These are phyloP conservation scores for Nitzschia palea DNA, from an alignment of 108 stramenopile species.

Conservation along the genomic window DNA sequence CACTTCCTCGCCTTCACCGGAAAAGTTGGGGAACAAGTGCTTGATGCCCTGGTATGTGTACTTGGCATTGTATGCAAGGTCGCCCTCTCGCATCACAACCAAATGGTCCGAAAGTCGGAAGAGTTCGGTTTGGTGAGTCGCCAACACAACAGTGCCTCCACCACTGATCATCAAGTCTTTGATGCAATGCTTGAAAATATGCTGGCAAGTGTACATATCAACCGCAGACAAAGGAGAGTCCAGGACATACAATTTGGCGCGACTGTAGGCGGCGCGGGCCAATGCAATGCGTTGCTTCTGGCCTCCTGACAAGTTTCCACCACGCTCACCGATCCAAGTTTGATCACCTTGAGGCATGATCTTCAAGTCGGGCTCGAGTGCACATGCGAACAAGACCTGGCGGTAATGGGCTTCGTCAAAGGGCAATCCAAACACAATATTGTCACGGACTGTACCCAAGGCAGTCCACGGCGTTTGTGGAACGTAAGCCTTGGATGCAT, in stretches of 20 bases:
- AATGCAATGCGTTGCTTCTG: constrained; percentile 92
- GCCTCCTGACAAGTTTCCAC: constrained; percentile 90
- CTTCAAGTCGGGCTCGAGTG: constrained; percentile 81
- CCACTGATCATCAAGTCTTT: constrained; percentile 51
- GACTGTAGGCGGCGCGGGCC: constrained; percentile 85
- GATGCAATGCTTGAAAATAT: constrained; percentile 88
- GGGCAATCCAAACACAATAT: constrained; percentile 80
- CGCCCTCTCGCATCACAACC: constrained; percentile 79
- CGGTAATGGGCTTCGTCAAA: constrained; percentile 84
- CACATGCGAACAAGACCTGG: constrained; percentile 77
- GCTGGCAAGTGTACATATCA: constrained; percentile 95
- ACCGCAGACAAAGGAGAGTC: constrained; percentile 95
- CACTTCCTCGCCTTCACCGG: no score
- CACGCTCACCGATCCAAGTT: constrained; percentile 90
- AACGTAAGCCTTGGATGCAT: constrained; percentile 73
- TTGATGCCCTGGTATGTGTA: no score
- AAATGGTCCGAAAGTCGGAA: constrained; percentile 84
- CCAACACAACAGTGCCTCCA: constrained; percentile 72
- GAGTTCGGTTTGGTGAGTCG: constrained; percentile 90
- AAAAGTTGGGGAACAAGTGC: constrained; percentile 63
- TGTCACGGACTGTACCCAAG: constrained; percentile 86
- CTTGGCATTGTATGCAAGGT: no score
- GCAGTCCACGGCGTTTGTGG: constrained; percentile 91
- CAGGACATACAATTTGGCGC: constrained; percentile 59
- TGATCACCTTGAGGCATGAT: constrained; percentile 89